phyloP scores from a whole-genome alignment of 306 rosid species.

The Cyclanthera cordifolia region DNA sequence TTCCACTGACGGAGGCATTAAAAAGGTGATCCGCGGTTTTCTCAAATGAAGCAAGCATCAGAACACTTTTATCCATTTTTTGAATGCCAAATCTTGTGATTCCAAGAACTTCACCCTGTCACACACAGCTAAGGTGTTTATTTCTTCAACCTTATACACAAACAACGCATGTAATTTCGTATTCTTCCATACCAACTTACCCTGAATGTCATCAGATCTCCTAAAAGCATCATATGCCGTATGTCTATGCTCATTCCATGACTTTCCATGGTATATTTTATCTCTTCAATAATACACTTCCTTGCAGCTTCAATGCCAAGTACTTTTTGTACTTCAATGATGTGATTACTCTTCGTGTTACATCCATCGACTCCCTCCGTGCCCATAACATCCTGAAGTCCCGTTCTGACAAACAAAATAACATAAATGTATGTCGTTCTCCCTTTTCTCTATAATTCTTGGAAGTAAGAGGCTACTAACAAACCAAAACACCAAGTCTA shows the following conservation, averaged over 20 bases:
- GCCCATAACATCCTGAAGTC: conserved; percentile 72
- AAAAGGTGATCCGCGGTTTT: conserved; percentile 70
- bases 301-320: conserved; percentile 97
- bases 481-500: too few relatives aligned
- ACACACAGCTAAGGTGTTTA: neutral
- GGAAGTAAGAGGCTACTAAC: conserved; percentile 1
- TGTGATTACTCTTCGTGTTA: conserved; percentile 59
- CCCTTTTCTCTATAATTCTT: neutral
- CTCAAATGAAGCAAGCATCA: conserved; percentile 95
- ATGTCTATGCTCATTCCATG: conserved; percentile 80
- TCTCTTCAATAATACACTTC: conserved; percentile 62
- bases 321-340: conserved; percentile 52
- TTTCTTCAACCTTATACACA: neutral
- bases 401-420: conserved; percentile 34
- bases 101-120: conserved; percentile 79
- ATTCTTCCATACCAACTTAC: conserved; percentile 34
- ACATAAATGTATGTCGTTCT: neutral
- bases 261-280: conserved; percentile 55
- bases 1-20: conserved; percentile 58
- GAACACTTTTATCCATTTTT: conserved; percentile 77
- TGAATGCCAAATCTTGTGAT: conserved; percentile 88
- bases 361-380: conserved; percentile 68
- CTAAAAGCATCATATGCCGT: conserved; percentile 94
- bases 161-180: neutral
- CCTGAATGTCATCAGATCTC: conserved; percentile 80